phyloP scores from a whole-genome alignment of 179 eudicot genomes.

The Beta macrorhiza region DNA sequence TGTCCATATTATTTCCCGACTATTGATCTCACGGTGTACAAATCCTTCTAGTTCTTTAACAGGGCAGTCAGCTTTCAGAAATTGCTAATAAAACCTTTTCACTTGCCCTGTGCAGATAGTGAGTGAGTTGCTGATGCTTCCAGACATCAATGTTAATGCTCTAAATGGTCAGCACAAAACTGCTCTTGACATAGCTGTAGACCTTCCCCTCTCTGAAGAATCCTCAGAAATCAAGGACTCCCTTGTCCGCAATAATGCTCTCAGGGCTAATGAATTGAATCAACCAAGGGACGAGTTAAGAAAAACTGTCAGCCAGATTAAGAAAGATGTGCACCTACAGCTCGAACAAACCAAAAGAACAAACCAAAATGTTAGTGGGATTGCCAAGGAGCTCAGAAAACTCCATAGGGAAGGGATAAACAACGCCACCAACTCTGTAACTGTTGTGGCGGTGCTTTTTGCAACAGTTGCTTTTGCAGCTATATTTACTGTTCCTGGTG shows the following conservation, averaged over 20 bases:
- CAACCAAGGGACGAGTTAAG: slow-evolving; percentile 69
- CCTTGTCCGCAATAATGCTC: slow-evolving; percentile 47
- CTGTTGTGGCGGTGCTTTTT: slow-evolving; percentile 81
- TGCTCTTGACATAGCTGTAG: slow-evolving; percentile 74
- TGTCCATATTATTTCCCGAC: neutral
- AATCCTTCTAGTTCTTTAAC: neutral
- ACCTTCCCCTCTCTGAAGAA: slow-evolving; percentile 63
- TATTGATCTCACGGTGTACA: neutral
- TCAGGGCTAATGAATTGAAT: slow-evolving; percentile 65
- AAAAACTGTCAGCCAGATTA: slow-evolving; percentile 73
- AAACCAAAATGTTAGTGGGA: slow-evolving; percentile 56
- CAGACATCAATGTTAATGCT: slow-evolving; percentile 61
- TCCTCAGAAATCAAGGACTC: slow-evolving; percentile 46
- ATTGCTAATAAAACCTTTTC: slow-evolving; percentile 4
- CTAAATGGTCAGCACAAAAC: slow-evolving; percentile 66
- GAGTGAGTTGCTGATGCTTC: slow-evolving; percentile 46
- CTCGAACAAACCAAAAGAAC: slow-evolving; percentile 79
- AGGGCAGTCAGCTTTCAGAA: neutral
- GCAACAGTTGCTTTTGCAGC: slow-evolving; percentile 95
- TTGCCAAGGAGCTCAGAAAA: slow-evolving; percentile 74
- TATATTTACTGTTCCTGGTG: slow-evolving; percentile 88
- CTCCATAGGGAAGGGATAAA: slow-evolving; percentile 82
- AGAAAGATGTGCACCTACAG: slow-evolving; percentile 66
- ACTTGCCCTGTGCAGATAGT: slow-evolving; percentile 50
- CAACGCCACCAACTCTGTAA: slow-evolving; percentile 84